Evolutionary conservation across 2,329 filamentous ascomycete genomes (phyloP), one percentile per base, ranked within the genome.

Genomic region (Aspergillus vadensis): DNA sequence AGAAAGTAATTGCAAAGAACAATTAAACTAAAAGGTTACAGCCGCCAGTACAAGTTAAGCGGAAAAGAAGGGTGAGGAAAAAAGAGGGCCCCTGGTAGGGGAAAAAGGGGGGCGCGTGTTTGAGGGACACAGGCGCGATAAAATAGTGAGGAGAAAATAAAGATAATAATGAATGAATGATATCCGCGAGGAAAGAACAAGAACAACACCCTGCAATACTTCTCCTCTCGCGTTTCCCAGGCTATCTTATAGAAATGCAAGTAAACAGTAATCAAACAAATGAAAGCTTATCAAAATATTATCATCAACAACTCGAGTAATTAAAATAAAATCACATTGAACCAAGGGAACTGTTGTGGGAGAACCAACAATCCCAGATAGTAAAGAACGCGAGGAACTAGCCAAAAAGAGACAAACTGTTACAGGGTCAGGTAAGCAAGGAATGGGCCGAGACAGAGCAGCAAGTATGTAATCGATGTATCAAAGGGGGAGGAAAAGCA

Each of bases 1-100:
- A 61, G 44, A 55, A 54, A 44, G 50, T 59, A 55, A 4, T 80
- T 85, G 64, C 76, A 89, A 62, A 60, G 64, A 56, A 51, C 69
- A 75, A 0, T 66, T 57, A 57, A 55, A 39, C 57, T 59, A 41
- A 44, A 55, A 55, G 38, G 23, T 30, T 43, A 44, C 23, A 55
- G 38, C 38, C 43, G 27, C 39, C 53, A 55, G 27, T 47, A 44
- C 53, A 44, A 36, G 39, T 32, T n/a, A 27, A 55, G 39, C 36
- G 39, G 39, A 21, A 47, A 55, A 55, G 23, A 47, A 30, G 25
- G 36, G 23, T 21, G 25, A 47, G 25, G 32, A 44, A 58, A 43
- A 55, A 58, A 60, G 30, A 44, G 15, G 36, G 39, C 30, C 57
- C 52, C 60, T 48, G 38, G 55, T 52, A 41, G 55, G 57, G 43